phyloP scores from a whole-genome alignment of 2,329 filamentous ascomycete genomes.

The Paradendryphiella salina region DNA sequence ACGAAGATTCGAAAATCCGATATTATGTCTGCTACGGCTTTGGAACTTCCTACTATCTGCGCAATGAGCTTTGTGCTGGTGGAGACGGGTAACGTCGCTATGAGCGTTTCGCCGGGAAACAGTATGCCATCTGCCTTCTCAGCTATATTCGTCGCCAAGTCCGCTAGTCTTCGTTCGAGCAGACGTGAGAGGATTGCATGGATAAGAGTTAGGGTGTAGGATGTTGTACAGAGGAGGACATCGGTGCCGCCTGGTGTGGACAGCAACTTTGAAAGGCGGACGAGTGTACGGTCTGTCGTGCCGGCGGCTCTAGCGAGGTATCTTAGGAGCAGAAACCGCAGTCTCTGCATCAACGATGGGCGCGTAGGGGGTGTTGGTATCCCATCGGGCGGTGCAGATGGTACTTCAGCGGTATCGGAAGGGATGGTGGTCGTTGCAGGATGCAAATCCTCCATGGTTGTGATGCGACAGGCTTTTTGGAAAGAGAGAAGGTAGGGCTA shows the following conservation, averaged over 20 bases:
- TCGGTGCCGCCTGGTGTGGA: slow-evolving; percentile 49
- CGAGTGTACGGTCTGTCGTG: slow-evolving; percentile 38
- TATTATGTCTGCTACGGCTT: slow-evolving; percentile 64
- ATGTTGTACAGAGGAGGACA: slow-evolving; percentile 48
- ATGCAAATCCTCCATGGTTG: slow-evolving; percentile 23
- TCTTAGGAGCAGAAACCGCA: slow-evolving; percentile 25
- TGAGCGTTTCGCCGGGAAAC: slow-evolving; percentile 49
- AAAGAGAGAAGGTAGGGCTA: not conserved
- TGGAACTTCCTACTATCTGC: slow-evolving; percentile 38
- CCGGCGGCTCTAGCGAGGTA: slow-evolving; percentile 23
- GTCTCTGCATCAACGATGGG: slow-evolving; percentile 16
- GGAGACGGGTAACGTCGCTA: slow-evolving; percentile 46
- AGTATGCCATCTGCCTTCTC: slow-evolving; percentile 46
- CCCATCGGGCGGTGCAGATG: slow-evolving; percentile 14
- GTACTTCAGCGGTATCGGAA: slow-evolving; percentile 12
- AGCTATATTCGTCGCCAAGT: slow-evolving; percentile 44
- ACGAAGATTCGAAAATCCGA: slow-evolving; percentile 72
- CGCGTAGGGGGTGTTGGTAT: slow-evolving; percentile 9
- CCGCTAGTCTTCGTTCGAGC: slow-evolving; percentile 42
- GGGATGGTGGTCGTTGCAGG: slow-evolving; percentile 30
- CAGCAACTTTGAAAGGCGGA: slow-evolving; percentile 44
- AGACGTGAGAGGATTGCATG: slow-evolving; percentile 47
- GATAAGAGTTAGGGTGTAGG: slow-evolving; percentile 51
- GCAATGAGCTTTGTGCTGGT: slow-evolving; percentile 39
- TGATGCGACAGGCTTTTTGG: not conserved